These are phyloP conservation scores for Lenzites betulinus DNA, from an alignment of 768 basidiomycete genomes.

Conservation along the genomic window DNA sequence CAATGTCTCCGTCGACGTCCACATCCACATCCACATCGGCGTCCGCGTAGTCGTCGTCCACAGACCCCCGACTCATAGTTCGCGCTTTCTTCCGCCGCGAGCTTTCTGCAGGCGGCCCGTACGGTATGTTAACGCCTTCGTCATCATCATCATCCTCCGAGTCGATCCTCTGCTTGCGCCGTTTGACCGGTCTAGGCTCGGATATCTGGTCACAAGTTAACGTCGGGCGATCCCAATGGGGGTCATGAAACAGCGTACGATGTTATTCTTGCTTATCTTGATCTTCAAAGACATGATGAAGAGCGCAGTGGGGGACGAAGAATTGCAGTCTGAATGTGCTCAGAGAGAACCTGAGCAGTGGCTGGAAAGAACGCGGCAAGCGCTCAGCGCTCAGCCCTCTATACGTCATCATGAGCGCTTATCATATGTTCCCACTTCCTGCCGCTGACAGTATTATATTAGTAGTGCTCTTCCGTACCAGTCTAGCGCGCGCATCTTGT, in stretches of 20 bases:
- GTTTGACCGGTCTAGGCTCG: constrained; percentile 14
- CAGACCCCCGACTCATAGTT: constrained; percentile 24
- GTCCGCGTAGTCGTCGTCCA: constrained; percentile 35
- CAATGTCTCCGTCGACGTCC: constrained; percentile 31
- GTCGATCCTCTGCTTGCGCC: constrained; percentile 28
- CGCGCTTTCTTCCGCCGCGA: constrained; percentile 23
- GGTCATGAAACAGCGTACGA: background rate
- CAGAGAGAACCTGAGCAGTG: too few species aligned
- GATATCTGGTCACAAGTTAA: background rate
- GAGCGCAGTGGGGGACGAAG: too few species aligned
- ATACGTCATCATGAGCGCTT: too few species aligned
- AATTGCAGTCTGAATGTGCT: too few species aligned
- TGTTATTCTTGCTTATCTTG: constrained; percentile 20
- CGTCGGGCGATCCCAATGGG: background rate
- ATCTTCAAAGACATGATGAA: constrained; percentile 27
- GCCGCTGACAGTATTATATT: too few species aligned
- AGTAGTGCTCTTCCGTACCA: too few species aligned
- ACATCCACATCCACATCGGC: constrained; percentile 27
- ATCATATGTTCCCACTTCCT: too few species aligned
- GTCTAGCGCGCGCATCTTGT: too few species aligned
- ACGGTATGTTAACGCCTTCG: constrained; percentile 23
- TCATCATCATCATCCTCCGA: constrained; percentile 32
- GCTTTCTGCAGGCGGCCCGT: constrained; percentile 18
- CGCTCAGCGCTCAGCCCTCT: too few species aligned
- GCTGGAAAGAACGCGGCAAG: too few species aligned